Conservation (phyloP, 2,329 filamentous ascomycete genomes). For the Monilinia aucupariae region DNA sequence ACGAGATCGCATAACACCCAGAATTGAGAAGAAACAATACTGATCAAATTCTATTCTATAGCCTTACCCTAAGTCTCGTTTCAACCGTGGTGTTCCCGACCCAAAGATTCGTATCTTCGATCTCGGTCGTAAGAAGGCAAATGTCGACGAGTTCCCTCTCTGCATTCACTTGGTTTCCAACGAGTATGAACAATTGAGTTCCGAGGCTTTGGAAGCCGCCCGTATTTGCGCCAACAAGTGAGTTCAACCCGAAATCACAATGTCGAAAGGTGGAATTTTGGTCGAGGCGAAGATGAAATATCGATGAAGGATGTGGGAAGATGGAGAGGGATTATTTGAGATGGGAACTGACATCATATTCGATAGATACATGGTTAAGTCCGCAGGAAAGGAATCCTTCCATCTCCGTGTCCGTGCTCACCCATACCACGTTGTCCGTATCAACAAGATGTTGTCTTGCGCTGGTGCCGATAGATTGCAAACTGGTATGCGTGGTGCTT, state of each 20-base stretch:
- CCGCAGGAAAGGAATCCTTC: conserved; percentile 67
- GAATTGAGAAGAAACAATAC: conserved; percentile 11
- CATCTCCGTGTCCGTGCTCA: conserved; percentile 79
- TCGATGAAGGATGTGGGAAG: conserved; percentile 1
- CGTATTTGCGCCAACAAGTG: conserved; percentile 99
- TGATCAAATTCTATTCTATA: conserved; percentile 37
- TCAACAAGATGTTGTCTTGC: conserved; percentile 99
- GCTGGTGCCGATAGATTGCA: conserved; percentile 99
- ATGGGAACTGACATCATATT: conserved; percentile 18
- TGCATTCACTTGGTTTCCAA: conserved; percentile 99
- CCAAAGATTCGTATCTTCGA: conserved; percentile 91
- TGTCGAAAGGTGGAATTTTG: neutral
- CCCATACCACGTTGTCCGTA: conserved; percentile 99
- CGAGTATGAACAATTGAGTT: conserved; percentile 99
- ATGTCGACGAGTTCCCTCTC: conserved; percentile 98
- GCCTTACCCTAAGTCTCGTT: conserved; percentile 99
- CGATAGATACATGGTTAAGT: conserved; percentile 58
- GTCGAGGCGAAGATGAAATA: conserved; percentile 8
- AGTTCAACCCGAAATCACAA: conserved; percentile 23
- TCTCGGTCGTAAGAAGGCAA: conserved; percentile 96
- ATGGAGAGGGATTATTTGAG: neutral
- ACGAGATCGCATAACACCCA: neutral
- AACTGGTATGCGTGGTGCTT: conserved; percentile 99
- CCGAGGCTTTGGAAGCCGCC: conserved; percentile 98
- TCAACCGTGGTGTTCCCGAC: conserved; percentile 97